Conservation (phyloP, 768 basidiomycete genomes). For the Calocera viscosa region DNA sequence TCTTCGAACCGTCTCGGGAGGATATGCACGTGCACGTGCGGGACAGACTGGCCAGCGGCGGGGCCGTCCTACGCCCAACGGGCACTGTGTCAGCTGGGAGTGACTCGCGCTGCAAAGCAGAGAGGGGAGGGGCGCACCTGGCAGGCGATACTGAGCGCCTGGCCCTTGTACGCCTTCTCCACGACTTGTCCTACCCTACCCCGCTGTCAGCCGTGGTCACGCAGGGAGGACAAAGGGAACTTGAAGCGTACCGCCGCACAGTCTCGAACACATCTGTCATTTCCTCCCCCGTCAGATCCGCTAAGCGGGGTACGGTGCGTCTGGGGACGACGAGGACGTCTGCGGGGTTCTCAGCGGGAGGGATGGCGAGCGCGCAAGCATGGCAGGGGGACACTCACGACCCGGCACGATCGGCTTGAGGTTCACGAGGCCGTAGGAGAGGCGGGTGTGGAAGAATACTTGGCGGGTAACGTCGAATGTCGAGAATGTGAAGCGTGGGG, state of each 20-base stretch:
- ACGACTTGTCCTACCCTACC: constrained; percentile 58
- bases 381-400: constrained; percentile 45
- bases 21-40: constrained; percentile 94
- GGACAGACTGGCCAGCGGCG: constrained; percentile 73
- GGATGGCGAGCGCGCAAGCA: background rate
- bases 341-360: constrained; percentile 16
- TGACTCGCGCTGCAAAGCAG: constrained; percentile 8
- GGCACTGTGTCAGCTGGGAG: background rate
- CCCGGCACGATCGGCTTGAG: constrained; percentile 89
- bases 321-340: constrained; percentile 46
- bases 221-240: background rate
- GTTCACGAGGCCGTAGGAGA: constrained; percentile 82
- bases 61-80: constrained; percentile 80
- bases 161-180: constrained; percentile 68
- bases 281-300: constrained; percentile 44
- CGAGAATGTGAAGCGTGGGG: constrained; percentile 17
- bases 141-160: constrained; percentile 76
- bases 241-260: constrained; percentile 35
- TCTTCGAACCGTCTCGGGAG: constrained; percentile 59
- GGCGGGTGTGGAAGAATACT: constrained; percentile 47
- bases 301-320: constrained; percentile 38
- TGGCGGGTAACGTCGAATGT: constrained; percentile 23
- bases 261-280: constrained; percentile 67
- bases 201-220: background rate
- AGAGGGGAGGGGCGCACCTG: constrained; percentile 43